phyloP scores from a whole-genome alignment of 2,329 filamentous ascomycete genomes.

The Ascochyta clinopodiicola region DNA sequence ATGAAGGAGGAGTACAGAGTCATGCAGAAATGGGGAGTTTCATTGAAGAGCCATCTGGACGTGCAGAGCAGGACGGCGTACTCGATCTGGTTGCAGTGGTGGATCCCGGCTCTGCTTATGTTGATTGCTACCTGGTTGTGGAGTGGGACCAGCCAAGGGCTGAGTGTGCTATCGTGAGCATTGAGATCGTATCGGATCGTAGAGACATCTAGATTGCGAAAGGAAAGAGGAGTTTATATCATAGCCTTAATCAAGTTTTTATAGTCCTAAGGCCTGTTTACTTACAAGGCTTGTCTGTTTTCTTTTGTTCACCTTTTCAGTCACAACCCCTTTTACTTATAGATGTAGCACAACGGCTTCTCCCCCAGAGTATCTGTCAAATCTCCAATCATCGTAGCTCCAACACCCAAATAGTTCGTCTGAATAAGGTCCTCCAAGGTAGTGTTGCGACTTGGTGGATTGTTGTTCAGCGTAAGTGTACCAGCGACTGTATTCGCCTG shows the following conservation, averaged over 20 bases:
- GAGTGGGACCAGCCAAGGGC: constrained; percentile 5
- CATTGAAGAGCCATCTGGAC: constrained; percentile 14
- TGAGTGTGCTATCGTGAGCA: constrained; percentile 11
- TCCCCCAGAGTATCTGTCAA: constrained; percentile 51
- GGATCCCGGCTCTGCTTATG: constrained; percentile 9
- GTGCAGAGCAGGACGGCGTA: constrained; percentile 16
- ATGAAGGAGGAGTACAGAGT: constrained; percentile 15
- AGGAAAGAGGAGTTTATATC: constrained; percentile 14
- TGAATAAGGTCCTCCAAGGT: constrained; percentile 54
- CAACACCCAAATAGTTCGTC: constrained; percentile 45
- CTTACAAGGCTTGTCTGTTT: too few relatives aligned
- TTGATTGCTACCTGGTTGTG: constrained; percentile 8
- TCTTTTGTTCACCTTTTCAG: neutral
- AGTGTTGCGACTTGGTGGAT: constrained; percentile 52
- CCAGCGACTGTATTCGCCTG: constrained; percentile 24
- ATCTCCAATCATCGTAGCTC: constrained; percentile 42
- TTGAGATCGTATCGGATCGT: too few relatives aligned
- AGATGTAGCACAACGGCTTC: constrained; percentile 55
- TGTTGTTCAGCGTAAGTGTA: constrained; percentile 54
- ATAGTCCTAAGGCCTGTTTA: neutral
- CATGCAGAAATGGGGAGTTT: constrained; percentile 9
- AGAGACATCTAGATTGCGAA: neutral
- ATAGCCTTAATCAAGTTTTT: neutral
- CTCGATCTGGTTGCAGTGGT: constrained; percentile 18
- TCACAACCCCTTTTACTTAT: constrained; percentile 29